Evolutionary conservation across 1,139 yeast species (phyloP).

Genomic region (Saccharomyces hybrid): DNA sequence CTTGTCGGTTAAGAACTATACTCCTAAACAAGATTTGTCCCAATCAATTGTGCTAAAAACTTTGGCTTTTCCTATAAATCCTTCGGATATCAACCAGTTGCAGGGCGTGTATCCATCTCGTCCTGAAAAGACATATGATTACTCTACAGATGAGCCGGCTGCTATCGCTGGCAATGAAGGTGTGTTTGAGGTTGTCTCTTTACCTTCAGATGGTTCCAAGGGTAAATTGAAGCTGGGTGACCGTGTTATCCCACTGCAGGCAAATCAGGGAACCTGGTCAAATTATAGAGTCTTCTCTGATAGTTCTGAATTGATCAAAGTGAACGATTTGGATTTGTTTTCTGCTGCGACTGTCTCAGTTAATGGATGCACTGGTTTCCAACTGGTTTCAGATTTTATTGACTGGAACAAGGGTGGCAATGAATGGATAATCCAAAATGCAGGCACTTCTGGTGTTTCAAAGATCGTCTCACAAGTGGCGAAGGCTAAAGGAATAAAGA

Average conservation of each 20-base stretch:
- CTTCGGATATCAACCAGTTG: slow-evolving; percentile 83
- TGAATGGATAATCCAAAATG: slow-evolving; percentile 95
- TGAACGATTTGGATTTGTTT: slow-evolving; percentile 34
- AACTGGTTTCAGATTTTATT: slow-evolving; percentile 69
- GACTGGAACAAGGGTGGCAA: slow-evolving; percentile 47
- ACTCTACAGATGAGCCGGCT: slow-evolving; percentile 52
- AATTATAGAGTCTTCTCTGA: slow-evolving; percentile 58
- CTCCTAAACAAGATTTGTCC: slow-evolving; percentile 22
- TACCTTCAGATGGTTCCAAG: slow-evolving; percentile 47
- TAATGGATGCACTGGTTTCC: slow-evolving; percentile 88
- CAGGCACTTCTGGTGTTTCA: slow-evolving; percentile 96
- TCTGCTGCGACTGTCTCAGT: slow-evolving; percentile 88
- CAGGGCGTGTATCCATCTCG: slow-evolving; percentile 91
- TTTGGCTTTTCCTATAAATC: slow-evolving; percentile 86
- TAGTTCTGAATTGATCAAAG: slow-evolving; percentile 44
- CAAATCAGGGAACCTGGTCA: slow-evolving; percentile 93
- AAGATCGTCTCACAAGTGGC: slow-evolving; percentile 87
- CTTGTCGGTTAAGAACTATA: slow-evolving; percentile 24
- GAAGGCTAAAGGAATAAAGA: slow-evolving; percentile 65
- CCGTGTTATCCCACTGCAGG: slow-evolving; percentile 81
- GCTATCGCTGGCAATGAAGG: slow-evolving; percentile 95
- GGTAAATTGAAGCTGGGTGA: slow-evolving; percentile 57
- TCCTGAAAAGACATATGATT: slow-evolving; percentile 50
- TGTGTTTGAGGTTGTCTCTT: slow-evolving; percentile 69
- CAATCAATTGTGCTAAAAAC: slow-evolving; percentile 32